These are phyloP conservation scores for Rubia yunnanensis DNA, from an alignment of 257 asterid genomes.

Conservation along the genomic window DNA sequence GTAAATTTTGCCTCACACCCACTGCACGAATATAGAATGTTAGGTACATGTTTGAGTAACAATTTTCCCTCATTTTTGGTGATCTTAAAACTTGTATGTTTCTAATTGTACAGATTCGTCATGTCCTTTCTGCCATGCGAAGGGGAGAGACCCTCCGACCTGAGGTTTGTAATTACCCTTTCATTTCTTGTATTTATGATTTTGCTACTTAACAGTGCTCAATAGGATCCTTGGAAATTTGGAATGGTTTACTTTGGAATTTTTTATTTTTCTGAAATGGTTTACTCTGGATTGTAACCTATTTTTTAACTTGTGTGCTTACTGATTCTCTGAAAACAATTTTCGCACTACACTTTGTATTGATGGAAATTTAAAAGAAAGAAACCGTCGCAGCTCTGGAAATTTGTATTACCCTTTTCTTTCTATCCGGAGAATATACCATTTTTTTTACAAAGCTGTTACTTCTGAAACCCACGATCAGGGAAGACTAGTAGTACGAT, in stretches of 20 bases:
- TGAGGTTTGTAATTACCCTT: constrained; percentile 51
- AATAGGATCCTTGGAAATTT: background rate
- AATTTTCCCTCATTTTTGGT: background rate
- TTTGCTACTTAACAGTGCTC: background rate
- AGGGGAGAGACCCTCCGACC: constrained; percentile 51
- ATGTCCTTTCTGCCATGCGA: constrained; percentile 66
- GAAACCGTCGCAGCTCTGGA: background rate
- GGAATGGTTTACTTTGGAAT: background rate
- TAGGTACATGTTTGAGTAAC: background rate
- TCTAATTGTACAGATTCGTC: constrained; percentile 56
- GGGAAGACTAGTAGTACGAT: background rate
- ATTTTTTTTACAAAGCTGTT: background rate
- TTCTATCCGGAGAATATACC: background rate
- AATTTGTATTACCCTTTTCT: background rate
- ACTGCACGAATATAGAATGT: background rate
- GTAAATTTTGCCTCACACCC: background rate
- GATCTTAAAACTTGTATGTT: background rate
- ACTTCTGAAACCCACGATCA: background rate
- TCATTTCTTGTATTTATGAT: constrained; percentile 6
- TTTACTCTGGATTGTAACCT: background rate
- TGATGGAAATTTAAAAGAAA: background rate
- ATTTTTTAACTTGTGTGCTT: background rate
- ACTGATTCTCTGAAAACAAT: background rate
- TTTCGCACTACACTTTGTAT: background rate
- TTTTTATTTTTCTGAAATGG: background rate